These are phyloP conservation scores for Fusarium torreyae DNA, from an alignment of 2,329 filamentous ascomycete species.

Conservation along the genomic window DNA sequence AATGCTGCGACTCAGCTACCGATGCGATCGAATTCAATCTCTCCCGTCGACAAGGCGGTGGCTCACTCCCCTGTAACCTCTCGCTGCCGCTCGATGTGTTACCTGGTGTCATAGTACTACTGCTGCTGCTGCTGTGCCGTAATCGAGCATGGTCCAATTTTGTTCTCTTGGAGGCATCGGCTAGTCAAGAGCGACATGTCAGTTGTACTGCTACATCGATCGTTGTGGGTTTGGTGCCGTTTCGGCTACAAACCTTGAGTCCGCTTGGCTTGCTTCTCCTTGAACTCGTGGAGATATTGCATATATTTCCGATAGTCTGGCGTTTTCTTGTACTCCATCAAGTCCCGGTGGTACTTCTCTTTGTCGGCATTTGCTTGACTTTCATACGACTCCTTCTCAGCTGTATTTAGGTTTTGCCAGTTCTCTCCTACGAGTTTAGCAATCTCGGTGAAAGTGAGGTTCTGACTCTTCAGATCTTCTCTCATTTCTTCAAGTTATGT, in stretches of 20 bases:
- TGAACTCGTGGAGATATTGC: slow-evolving; percentile 83
- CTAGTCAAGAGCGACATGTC: slow-evolving; percentile 30
- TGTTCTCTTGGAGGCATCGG: slow-evolving; percentile 63
- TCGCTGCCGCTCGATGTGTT: slow-evolving; percentile 61
- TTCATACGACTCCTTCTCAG: slow-evolving; percentile 81
- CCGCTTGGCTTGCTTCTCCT: slow-evolving; percentile 75
- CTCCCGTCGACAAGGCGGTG: slow-evolving; percentile 62
- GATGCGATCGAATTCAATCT: slow-evolving; percentile 66
- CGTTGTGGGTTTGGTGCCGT: slow-evolving; percentile 1
- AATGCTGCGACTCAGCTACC: slow-evolving; percentile 61
- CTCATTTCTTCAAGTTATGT: slow-evolving; percentile 72
- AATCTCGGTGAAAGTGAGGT: slow-evolving; percentile 85
- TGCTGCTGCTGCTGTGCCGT: slow-evolving; percentile 58
- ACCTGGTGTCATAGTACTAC: slow-evolving; percentile 54
- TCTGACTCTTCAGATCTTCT: slow-evolving; percentile 82
- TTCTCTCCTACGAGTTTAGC: slow-evolving; percentile 86
- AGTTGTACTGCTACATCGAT: slow-evolving; percentile 11
- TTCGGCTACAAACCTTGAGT: slow-evolving; percentile 64
- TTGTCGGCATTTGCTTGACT: slow-evolving; percentile 80
- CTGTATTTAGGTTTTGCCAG: slow-evolving; percentile 79
- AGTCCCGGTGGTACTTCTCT: slow-evolving; percentile 81
- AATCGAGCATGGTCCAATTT: slow-evolving; percentile 61
- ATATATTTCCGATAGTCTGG: slow-evolving; percentile 77
- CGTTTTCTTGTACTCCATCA: slow-evolving; percentile 85
- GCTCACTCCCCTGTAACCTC: slow-evolving; percentile 64